phyloP scores from a whole-genome alignment of 2,329 filamentous ascomycete genomes.

The Sordariomycetes sp. region DNA sequence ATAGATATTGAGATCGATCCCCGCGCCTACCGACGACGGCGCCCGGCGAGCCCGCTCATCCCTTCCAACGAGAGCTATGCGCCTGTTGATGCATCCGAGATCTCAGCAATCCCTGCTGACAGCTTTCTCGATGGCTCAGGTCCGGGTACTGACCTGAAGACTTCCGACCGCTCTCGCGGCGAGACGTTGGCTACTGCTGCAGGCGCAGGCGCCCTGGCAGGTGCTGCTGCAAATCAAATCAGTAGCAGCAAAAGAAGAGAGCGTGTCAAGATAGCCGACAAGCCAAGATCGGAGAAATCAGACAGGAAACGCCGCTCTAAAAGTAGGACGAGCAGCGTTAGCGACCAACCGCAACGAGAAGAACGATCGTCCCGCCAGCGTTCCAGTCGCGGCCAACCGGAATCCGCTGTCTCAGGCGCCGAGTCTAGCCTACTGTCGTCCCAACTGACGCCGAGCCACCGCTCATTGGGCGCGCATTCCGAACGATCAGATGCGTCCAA shows the following conservation, averaged over 20 bases:
- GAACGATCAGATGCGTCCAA: slow-evolving; percentile 42
- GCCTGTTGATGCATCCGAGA: slow-evolving; percentile 65
- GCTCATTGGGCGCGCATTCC: slow-evolving; percentile 46
- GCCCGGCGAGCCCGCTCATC: slow-evolving; percentile 59
- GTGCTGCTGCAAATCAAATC: slow-evolving; percentile 29
- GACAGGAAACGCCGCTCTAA: slow-evolving; percentile 39
- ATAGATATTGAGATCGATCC: slow-evolving; percentile 87
- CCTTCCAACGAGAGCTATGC: slow-evolving; percentile 51
- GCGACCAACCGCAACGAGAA: slow-evolving; percentile 39
- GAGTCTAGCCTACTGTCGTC: slow-evolving; percentile 49
- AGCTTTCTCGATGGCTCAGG: slow-evolving; percentile 51
- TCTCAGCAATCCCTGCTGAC: slow-evolving; percentile 64
- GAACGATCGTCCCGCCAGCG: slow-evolving; percentile 35
- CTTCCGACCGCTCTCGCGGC: slow-evolving; percentile 30
- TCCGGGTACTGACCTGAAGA: slow-evolving; percentile 27
- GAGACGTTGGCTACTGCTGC: slow-evolving; percentile 28
- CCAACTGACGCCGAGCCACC: slow-evolving; percentile 42
- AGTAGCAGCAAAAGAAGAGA: slow-evolving; percentile 37
- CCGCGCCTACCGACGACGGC: slow-evolving; percentile 45
- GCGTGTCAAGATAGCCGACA: slow-evolving; percentile 27
- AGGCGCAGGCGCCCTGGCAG: slow-evolving; percentile 20
- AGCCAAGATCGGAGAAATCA: slow-evolving; percentile 35
- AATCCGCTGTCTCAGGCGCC: slow-evolving; percentile 41
- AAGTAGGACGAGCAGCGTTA: slow-evolving; percentile 38
- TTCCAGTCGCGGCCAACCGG: slow-evolving; percentile 41